phyloP scores from a whole-genome alignment of 1,284 basidiomycete genomes.

The Ustilago trichophora region DNA sequence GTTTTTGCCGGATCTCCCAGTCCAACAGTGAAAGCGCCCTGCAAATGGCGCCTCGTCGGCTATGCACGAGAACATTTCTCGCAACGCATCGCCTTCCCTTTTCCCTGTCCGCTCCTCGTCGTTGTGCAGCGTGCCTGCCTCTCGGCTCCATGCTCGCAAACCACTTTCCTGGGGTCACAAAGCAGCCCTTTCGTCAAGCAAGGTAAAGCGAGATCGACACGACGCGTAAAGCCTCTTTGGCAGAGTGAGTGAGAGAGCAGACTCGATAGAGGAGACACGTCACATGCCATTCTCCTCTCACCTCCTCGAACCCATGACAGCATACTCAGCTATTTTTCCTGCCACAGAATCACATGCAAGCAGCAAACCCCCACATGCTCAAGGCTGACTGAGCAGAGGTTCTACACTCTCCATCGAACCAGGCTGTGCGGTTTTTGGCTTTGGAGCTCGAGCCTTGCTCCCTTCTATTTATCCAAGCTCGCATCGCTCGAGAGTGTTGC shows the following conservation, averaged over 20 bases:
- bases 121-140: neutral
- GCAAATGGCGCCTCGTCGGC: neutral
- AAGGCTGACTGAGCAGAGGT: too few species aligned
- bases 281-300: constrained; percentile 18
- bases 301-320: too few species aligned
- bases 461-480: too few species aligned
- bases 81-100: neutral
- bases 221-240: neutral
- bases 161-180: too few species aligned
- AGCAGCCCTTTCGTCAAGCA: too few species aligned
- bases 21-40: too few species aligned
- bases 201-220: constrained; percentile 4
- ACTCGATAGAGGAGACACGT: constrained; percentile 9
- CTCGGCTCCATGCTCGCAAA: neutral
- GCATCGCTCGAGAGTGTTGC: too few species aligned
- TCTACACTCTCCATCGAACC: too few species aligned
- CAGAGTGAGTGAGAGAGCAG: neutral
- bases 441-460: too few species aligned
- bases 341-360: neutral
- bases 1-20: too few species aligned
- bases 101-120: neutral
- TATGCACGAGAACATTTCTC: constrained; percentile 17
- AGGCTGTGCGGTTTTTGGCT: too few species aligned
- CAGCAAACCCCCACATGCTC: too few species aligned
- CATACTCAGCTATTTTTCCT: constrained; percentile 9